Evolutionary conservation across 2,329 filamentous ascomycete genomes (phyloP), one percentile per base, ranked within the genome.

Genomic region (Ceratocystis harringtonii): DNA sequence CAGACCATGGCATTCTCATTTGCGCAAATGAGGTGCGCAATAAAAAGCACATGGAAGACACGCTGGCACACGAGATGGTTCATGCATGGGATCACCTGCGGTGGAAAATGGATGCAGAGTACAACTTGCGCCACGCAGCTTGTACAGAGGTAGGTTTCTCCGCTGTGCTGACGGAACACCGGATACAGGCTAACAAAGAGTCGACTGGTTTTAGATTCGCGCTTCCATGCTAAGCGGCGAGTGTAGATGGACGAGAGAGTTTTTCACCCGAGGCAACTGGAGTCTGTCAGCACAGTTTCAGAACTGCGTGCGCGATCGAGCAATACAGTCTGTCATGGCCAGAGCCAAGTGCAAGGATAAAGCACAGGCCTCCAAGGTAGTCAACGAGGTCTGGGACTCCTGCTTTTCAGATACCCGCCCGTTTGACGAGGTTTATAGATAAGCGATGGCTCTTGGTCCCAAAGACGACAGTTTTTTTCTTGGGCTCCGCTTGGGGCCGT

Each of bases 341-440:
- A 81, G 94, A 68, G 90, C 91, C 17, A 80, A 81, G 60, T 94
- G 92, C 73, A 89, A 89, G 74, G 89, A 95, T 75, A 86, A 95
- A 71, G 85, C 86, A 15, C 89, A 97, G 70, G 94, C 94, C 3
- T 83, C 84, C 63, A 90, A 88, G 76, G 86, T 95, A 30, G 90
- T 99, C 66, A 94, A 97, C 75, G 87, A 95, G 75, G 94, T 99
- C n/a, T 99, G 92, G 90, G 92, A 96, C 70, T 96, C 91, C 71
- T 99, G 94, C 75, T 99, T 95, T 74, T 79, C 84, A 63, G 94
- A 99, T 76, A 97, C 92, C 3, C 81, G 94, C 72, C 94, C 94
- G 1, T 99, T 99, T 76, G 91, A 97, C 74, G 92, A 97, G 74
- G 91, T 99, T 64, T 99, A 96, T 75, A 86, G 90, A 74, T 92